A percentile compares a stretch with the other conserved stretches of the same genome.
phyloP scores from a whole-genome alignment of 2,329 filamentous ascomycete species.

The Paecilomyces variotii region DNA sequence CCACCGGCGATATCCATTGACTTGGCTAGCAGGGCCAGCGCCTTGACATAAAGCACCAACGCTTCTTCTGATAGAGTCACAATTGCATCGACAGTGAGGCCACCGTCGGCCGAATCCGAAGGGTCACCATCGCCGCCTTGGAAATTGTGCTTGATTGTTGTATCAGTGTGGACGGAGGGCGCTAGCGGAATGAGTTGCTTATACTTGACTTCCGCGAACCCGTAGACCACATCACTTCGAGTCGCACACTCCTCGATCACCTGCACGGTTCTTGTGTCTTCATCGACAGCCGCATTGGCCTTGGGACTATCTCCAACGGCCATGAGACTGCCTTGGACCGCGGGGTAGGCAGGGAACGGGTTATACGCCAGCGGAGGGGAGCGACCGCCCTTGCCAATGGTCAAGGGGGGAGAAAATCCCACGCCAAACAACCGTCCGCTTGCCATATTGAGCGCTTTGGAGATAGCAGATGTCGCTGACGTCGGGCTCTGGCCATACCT shows the following conservation, averaged over 20 bases:
- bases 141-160: conserved; percentile 17
- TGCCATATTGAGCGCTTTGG: conserved; percentile 90
- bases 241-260: conserved; percentile 87
- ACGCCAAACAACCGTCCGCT: conserved; percentile 53
- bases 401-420: conserved; percentile 43
- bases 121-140: conserved; percentile 25
- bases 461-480: conserved; percentile 83
- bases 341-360: conserved; percentile 78
- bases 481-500: conserved; percentile 64
- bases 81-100: conserved; percentile 76
- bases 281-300: conserved; percentile 56
- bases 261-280: conserved; percentile 70
- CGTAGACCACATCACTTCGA: conserved; percentile 90
- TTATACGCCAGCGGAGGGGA: conserved; percentile 45
- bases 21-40: conserved; percentile 78
- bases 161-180: conserved; percentile 51
- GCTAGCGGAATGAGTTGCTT: conserved; percentile 88
- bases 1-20: conserved; percentile 90
- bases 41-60: conserved; percentile 91
- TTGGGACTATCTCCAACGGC: conserved; percentile 56
- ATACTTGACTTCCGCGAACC: conserved; percentile 97
- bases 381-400: conserved; percentile 36
- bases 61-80: conserved; percentile 89
- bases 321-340: conserved; percentile 61
- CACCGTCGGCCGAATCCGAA: conserved; percentile 57